Base-by-base conservation (phyloP, 352 stramenopile species). In the Phytophthora gonapodyides region DNA sequence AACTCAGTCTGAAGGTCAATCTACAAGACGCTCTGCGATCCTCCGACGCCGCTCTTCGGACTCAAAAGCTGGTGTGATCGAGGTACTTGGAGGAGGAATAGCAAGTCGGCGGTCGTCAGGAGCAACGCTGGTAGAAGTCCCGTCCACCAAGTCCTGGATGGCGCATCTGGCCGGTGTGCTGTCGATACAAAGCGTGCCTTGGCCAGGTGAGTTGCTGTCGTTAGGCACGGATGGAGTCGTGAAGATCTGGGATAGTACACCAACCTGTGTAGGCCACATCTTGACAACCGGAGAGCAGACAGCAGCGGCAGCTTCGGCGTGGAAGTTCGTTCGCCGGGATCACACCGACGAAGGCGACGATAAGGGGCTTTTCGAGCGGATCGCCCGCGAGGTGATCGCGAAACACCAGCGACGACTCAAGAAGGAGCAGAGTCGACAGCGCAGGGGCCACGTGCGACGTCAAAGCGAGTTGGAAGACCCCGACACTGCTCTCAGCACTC, bases 271-370 rank as follows among this genome's bases (percentile, higher is more conserved):
- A 2, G 81, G 81, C 4, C 69, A 66, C n/a, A 82, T 91, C n/a
- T 69, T 76, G 40, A 84, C 75, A 10, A 59, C 44, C 7, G 45
- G 42, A 30, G 45, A 62, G 46, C 60, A 70, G 9, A 68, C 42
- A 37, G 34, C 49, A 17, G 38, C 59, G 12, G 49, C 50, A 15
- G 35, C 59, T 3, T 66, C 64, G 1, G 64, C 73, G 13, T 88
- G 78, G 76, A 85, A 86, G 51, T 88, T 80, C n/a, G 66, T 81
- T 11, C 72, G 75, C 45, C 61, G 47, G 7, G 67, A 74, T 13
- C 74, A 82, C 24, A 40, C 64, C 7, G 45, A 45, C 19, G 60
- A 61, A 15, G 68, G 78, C n/a, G 50, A 58, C 16, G 58, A 76
- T 21, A 78, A 75, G 8, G 59, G 70, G 0, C 35, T 72, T 2